These are phyloP conservation scores for Gossypium thurberi DNA, from an alignment of 345 rosid species.

Conservation along the genomic window DNA sequence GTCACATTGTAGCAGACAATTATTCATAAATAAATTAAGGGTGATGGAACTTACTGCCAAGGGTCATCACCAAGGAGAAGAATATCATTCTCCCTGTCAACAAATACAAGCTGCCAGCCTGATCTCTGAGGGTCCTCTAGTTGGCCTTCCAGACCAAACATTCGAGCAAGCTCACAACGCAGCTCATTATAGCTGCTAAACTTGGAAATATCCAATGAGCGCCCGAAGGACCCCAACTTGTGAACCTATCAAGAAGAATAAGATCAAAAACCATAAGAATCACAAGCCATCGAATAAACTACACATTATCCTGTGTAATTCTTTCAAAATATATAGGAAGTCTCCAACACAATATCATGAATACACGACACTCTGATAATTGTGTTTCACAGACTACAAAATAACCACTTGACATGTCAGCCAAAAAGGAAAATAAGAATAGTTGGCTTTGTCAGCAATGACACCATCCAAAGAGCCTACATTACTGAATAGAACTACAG, in stretches of 20 bases:
- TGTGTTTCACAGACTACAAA: background rate
- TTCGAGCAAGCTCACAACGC: constrained; percentile 81
- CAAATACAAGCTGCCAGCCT: constrained; percentile 99
- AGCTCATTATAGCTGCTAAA: constrained; percentile 94
- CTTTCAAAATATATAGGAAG: background rate
- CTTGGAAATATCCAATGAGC: constrained; percentile 80
- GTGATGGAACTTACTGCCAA: constrained; percentile 71
- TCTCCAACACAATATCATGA: background rate
- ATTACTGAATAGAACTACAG: background rate
- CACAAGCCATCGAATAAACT: background rate
- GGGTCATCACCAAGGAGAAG: constrained; percentile 99
- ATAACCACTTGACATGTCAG: background rate
- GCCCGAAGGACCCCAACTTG: constrained; percentile 79
- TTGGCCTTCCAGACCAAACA: constrained; percentile 99
- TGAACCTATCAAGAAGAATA: constrained; percentile 46
- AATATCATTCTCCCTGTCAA: constrained; percentile 95
- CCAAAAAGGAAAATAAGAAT: background rate
- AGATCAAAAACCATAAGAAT: background rate
- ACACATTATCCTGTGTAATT: background rate
- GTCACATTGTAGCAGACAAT: background rate
- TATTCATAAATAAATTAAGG: background rate
- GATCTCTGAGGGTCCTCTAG: constrained; percentile 98
- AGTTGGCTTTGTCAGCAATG: background rate
- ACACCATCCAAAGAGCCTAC: background rate
- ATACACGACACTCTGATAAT: background rate